Conservation (phyloP, 495 filamentous ascomycete genomes). For the Lasiosphaeria miniovina region DNA sequence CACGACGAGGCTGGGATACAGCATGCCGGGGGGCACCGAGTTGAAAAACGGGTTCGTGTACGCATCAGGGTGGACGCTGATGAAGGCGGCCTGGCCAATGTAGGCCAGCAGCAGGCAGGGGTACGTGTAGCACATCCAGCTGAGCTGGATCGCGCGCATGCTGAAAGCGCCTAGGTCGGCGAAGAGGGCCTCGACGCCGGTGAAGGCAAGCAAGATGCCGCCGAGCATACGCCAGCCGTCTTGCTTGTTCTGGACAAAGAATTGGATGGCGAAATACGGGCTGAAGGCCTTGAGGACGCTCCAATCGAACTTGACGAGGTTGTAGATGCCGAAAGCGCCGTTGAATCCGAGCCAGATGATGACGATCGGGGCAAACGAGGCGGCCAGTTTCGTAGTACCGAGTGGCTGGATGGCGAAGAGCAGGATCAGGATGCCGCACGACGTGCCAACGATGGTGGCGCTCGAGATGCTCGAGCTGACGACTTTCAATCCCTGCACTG, state of each 20-base stretch:
- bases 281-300: constrained; percentile 67
- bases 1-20: constrained; percentile 63
- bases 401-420: constrained; percentile 70
- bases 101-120: constrained; percentile 70
- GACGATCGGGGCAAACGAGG: constrained; percentile 67
- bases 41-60: constrained; percentile 73
- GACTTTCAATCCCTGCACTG: constrained; percentile 63
- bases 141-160: constrained; percentile 59
- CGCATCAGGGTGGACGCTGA: constrained; percentile 56
- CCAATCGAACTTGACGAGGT: constrained; percentile 60
- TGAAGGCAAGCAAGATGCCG: constrained; percentile 68
- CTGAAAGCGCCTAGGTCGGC: constrained; percentile 71
- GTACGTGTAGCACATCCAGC: constrained; percentile 61
- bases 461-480: constrained; percentile 45
- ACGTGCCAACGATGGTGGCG: constrained; percentile 60
- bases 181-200: constrained; percentile 72
- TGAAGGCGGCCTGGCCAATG: constrained; percentile 71
- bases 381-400: constrained; percentile 63
- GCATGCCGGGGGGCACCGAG: constrained; percentile 59
- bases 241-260: constrained; percentile 58
- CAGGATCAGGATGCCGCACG: constrained; percentile 65
- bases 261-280: constrained; percentile 61
- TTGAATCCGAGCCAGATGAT: constrained; percentile 73
- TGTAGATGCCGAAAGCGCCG: constrained; percentile 66
- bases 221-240: constrained; percentile 66